A percentile compares a stretch with the other conserved stretches of the same genome.
phyloP scores from a whole-genome alignment of 2,329 filamentous ascomycete species.

The Coniochaeta prunicola region DNA sequence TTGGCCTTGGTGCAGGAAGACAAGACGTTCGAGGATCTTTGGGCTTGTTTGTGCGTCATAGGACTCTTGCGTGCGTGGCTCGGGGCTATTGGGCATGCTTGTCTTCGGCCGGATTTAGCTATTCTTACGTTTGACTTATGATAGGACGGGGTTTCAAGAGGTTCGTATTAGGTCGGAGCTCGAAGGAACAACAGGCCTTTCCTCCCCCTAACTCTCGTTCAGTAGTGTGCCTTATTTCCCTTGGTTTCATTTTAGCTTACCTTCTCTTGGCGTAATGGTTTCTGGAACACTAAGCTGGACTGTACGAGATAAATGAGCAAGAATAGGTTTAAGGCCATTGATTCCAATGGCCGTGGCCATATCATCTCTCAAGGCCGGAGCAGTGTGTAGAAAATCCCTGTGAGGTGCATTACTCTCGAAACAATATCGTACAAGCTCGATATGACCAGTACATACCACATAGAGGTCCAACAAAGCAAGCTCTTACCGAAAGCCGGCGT shows the following conservation, averaged over 20 bases:
- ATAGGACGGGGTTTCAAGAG: not conserved
- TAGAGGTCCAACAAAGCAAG: too few species aligned
- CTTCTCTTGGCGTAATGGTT: not conserved
- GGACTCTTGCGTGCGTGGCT: not conserved
- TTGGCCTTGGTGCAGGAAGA: not conserved
- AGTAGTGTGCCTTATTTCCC: too few species aligned
- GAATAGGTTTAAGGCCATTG: not conserved
- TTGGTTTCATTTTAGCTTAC: not conserved
- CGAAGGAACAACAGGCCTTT: too few species aligned
- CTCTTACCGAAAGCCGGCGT: too few species aligned
- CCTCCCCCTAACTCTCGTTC: too few species aligned
- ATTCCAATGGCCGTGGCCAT: not conserved
- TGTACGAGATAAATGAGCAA: not conserved
- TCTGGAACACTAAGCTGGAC: not conserved
- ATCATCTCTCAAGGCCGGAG: too few species aligned
- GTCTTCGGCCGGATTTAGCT: not conserved
- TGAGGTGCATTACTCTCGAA: too few species aligned
- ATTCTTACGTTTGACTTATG: not conserved
- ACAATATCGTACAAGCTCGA: not conserved
- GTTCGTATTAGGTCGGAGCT: not conserved
- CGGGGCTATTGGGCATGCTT: not conserved
- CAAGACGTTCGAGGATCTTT: not conserved
- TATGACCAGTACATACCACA: too few species aligned
- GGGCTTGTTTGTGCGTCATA: not conserved
- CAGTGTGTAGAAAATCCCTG: too few species aligned